A percentile compares a stretch with the other conserved stretches of the same genome.
Conservation (phyloP, 106 monocot genomes). For the Apostasia shenzhenica region DNA sequence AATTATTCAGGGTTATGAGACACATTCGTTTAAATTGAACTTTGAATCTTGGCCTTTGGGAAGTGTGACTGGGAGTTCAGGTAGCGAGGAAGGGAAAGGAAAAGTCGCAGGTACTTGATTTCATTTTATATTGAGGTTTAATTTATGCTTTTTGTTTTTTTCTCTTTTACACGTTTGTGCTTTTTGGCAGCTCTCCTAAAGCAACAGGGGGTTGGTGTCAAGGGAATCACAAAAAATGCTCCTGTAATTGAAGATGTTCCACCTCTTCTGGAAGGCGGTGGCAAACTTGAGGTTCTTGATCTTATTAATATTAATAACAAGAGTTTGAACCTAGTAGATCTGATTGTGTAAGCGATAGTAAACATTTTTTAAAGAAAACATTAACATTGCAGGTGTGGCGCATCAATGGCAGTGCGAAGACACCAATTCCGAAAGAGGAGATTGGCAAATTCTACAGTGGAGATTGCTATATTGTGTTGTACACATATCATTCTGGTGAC, state of each 20-base stretch:
- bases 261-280: constrained; percentile 69
- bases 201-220: constrained; percentile 89
- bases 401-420: constrained; percentile 92
- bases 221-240: constrained; percentile 60
- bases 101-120: constrained; percentile 79
- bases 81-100: constrained; percentile 86
- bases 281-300: constrained; percentile 68
- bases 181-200: constrained; percentile 60
- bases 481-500: constrained; percentile 78
- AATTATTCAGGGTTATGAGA: constrained; percentile 89
- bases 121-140: constrained; percentile 1
- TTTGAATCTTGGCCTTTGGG: constrained; percentile 86
- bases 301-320: too few species aligned
- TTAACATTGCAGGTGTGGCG: constrained; percentile 41
- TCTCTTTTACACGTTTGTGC: neutral
- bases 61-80: constrained; percentile 27
- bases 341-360: too few species aligned
- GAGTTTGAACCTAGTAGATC: neutral
- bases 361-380: too few species aligned
- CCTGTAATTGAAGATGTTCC: constrained; percentile 69
- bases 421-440: constrained; percentile 57
- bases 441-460: constrained; percentile 94
- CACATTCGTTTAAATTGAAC: constrained; percentile 83
- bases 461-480: constrained; percentile 91
- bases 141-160: constrained; percentile 3